Evolutionary conservation across 139 green algal species (phyloP).

Genomic region (Penium margaritaceum): DNA sequence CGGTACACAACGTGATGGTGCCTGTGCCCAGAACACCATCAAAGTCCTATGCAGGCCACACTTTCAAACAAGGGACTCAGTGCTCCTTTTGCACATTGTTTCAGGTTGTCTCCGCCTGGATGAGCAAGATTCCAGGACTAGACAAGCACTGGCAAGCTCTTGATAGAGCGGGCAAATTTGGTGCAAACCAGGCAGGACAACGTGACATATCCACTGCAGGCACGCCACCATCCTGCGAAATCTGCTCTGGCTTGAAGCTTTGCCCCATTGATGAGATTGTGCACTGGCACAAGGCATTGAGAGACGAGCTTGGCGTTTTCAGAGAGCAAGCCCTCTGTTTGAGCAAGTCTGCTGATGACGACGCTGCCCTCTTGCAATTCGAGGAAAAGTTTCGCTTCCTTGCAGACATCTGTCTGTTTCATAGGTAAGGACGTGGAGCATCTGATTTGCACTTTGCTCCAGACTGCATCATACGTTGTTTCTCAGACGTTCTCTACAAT

Average conservation of each 20-base stretch:
- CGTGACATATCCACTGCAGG: neutral
- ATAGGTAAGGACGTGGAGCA: slow-evolving; percentile 52
- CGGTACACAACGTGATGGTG: no score
- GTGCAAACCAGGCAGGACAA: no score
- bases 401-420: slow-evolving; percentile 56
- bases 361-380: neutral
- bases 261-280: slow-evolving; percentile 91
- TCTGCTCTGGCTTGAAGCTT: neutral
- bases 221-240: neutral
- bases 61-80: slow-evolving; percentile 65
- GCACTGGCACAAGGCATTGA: slow-evolving; percentile 70
- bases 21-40: no score
- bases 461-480: neutral
- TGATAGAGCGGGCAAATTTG: neutral
- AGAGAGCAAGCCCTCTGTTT: neutral
- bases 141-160: neutral
- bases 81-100: slow-evolving; percentile 68
- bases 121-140: slow-evolving; percentile 33
- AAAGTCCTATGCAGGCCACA: no score
- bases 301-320: slow-evolving; percentile 70
- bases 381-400: slow-evolving; percentile 26
- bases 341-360: no score
- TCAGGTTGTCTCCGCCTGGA: slow-evolving; percentile 67
- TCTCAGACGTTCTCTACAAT: no score
- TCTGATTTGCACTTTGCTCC: neutral